phyloP scores from a whole-genome alignment of 73 alveolate species.

The Tetrahymena thermophila region DNA sequence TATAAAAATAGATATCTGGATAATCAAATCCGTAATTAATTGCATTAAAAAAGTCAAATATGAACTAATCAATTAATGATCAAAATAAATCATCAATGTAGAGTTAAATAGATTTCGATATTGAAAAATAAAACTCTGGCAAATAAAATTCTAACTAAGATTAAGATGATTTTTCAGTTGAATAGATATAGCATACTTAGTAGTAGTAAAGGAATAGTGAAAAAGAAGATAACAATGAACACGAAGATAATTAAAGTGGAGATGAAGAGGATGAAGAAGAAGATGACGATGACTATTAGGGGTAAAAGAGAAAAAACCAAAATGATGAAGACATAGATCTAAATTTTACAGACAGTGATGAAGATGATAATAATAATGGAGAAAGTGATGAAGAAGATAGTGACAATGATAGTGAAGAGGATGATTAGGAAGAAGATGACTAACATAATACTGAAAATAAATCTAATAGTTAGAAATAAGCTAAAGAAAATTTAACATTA shows the following conservation, averaged over 20 bases:
- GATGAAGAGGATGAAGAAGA: background rate
- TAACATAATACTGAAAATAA: background rate
- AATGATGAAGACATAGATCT: background rate
- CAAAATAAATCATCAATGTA: background rate
- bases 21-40: background rate
- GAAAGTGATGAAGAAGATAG: background rate
- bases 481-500: background rate
- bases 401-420: background rate
- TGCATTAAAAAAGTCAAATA: background rate
- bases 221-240: background rate
- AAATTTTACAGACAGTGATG: background rate
- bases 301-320: background rate
- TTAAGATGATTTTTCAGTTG: background rate
- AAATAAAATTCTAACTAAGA: background rate
- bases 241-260: background rate
- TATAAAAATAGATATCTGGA: background rate
- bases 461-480: background rate
- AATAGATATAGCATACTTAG: background rate
- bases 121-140: background rate
- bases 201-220: background rate
- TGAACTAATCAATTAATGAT: background rate
- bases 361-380: background rate
- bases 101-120: background rate
- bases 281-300: background rate
- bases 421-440: background rate